Conservation (phyloP, 257 asterid genomes). For the Ilex aquifolium region DNA sequence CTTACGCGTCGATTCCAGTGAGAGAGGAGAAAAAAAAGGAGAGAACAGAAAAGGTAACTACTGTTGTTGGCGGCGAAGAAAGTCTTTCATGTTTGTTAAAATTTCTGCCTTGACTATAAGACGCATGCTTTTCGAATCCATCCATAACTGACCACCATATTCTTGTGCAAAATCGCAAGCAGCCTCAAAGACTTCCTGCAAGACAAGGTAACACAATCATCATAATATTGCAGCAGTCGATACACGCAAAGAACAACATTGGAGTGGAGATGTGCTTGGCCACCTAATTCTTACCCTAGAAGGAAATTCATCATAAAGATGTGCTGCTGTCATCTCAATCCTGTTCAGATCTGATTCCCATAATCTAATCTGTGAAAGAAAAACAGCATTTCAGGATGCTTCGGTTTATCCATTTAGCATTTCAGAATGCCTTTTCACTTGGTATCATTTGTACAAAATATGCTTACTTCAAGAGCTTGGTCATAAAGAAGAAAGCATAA, state of each 20-base stretch:
- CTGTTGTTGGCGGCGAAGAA: conserved; percentile 65
- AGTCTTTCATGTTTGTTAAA: conserved; percentile 70
- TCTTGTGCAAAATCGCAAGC: conserved; percentile 89
- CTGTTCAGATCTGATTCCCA: conserved; percentile 97
- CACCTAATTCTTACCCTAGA: conserved; percentile 46
- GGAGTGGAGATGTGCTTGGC: background rate
- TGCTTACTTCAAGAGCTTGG: too few species aligned
- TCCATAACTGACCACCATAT: conserved; percentile 77
- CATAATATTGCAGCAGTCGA: background rate
- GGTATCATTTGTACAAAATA: too few species aligned
- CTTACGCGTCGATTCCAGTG: too few species aligned
- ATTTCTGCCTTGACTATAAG: conserved; percentile 76
- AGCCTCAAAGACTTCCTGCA: conserved; percentile 78
- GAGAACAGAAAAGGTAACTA: conserved; percentile 15
- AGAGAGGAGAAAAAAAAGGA: too few species aligned
- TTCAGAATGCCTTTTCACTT: background rate
- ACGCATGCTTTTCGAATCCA: conserved; percentile 67
- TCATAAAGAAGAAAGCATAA: background rate
- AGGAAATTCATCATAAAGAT: conserved; percentile 71
- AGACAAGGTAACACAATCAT: background rate
- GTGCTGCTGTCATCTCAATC: conserved; percentile 67
- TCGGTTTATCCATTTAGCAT: too few species aligned
- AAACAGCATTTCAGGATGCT: background rate
- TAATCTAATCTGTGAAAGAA: conserved; percentile 58
- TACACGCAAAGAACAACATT: background rate